Evolutionary conservation across 169 alveolate species (phyloP).

Genomic region (Cryptosporidium sp.): DNA sequence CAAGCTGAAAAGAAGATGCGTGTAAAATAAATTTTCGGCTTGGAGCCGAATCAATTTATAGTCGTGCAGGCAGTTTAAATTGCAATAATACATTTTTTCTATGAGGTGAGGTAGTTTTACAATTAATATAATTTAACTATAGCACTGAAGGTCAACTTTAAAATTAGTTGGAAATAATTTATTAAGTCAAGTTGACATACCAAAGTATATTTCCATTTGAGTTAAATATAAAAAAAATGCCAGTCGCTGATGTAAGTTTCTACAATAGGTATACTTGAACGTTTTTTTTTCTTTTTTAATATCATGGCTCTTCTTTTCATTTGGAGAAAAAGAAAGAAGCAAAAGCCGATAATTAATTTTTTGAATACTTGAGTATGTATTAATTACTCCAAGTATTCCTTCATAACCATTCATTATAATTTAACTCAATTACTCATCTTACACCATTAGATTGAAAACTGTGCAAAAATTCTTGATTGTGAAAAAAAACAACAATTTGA

Average conservation of each 20-base stretch:
- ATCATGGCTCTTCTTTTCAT: background rate
- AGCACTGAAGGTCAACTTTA: background rate
- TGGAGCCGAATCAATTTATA: background rate
- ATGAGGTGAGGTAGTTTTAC: background rate
- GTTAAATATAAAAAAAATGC: slow-evolving; percentile 13
- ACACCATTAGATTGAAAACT: slow-evolving; percentile 1
- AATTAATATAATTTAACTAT: no score
- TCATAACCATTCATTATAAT: background rate
- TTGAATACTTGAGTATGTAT: no score
- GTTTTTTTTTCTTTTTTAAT: background rate
- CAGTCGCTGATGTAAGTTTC: slow-evolving; percentile 30
- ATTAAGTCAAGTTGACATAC: background rate
- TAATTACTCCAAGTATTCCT: background rate
- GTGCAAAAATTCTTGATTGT: slow-evolving; percentile 44
- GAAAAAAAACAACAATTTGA: slow-evolving; percentile 27
- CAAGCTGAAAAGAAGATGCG: background rate
- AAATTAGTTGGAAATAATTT: background rate
- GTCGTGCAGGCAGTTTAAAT: no score
- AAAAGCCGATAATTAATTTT: no score
- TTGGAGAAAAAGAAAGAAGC: background rate
- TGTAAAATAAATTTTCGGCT: background rate
- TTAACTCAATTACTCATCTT: background rate
- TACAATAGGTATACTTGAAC: background rate
- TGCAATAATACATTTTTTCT: no score
- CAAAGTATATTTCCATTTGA: no score